Evolutionary conservation across 306 rosid genomes (phyloP), one percentile per base, ranked within the genome.

Genomic region (Gastrolobium bilobum): DNA sequence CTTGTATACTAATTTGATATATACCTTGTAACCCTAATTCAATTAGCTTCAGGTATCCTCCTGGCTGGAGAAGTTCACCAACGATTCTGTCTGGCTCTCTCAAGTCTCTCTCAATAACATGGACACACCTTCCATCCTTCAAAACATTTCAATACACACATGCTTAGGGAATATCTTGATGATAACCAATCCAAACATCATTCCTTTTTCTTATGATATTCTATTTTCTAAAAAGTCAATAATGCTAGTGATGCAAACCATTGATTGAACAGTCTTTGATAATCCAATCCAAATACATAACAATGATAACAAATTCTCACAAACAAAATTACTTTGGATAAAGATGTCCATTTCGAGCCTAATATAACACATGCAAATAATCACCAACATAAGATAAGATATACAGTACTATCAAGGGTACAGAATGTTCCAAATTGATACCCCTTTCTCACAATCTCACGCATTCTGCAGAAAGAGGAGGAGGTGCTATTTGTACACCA

Each of bases 61-160:
- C 91, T 3, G 91, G 96, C 87, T 87, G 93, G 33, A 91, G 85
- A 70, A 91, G 88, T 76, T 91, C 96, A 3, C 96, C 96, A 3
- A 89, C 86, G 42, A 91, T 87, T 81, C 91, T 76, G 62, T 91
- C 84, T 1, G 88, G 90, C 84, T 87, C 91, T 3, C 80, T 75
- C 71, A 87, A 86, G 81, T 86, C 88, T 81, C 90, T 89, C 82
- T 91, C 93, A 26, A 91, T 79, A 62, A 91, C 90, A 61, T 44
- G 89, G 72, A 91, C 89, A 33, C 38, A 57, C 38, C 90, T 82
- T 54, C 89, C 93, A 73, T 89, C 96, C 93, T 91, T 75, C 62
- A 58, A 47, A 68, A 39, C 44, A 37, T 33, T 52, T 52, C 63
- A 78, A 51, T 38, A 35, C 46, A 42, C 9, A 39, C 31, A 30